Evolutionary conservation across 2,329 filamentous ascomycete species (phyloP).

Genomic region (Microdochium paspali): DNA sequence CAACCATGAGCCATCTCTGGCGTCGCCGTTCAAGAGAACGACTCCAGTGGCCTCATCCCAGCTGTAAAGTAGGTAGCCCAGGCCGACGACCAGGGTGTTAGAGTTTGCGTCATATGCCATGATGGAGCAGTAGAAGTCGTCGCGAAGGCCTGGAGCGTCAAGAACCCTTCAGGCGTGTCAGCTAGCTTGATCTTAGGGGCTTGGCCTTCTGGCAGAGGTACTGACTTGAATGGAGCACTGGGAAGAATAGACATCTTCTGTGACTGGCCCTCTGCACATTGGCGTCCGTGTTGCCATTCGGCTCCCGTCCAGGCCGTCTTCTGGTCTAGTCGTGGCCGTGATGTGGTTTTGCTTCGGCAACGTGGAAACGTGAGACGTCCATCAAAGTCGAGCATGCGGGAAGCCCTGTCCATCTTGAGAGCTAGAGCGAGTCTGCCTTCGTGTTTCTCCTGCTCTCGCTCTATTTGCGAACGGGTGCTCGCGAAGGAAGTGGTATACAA

Average conservation of each 20-base stretch:
- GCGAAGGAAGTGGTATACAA: conserved; percentile 46
- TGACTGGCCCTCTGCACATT: background rate
- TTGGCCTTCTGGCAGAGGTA: conserved; percentile 5
- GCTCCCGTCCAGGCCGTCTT: conserved; percentile 32
- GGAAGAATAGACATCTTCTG: conserved; percentile 37
- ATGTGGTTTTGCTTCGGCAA: conserved; percentile 17
- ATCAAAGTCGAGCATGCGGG: conserved; percentile 53
- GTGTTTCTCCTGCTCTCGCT: conserved; percentile 59
- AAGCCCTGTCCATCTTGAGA: conserved; percentile 64
- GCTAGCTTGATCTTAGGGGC: conserved; percentile 3
- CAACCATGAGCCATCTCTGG: conserved; percentile 47
- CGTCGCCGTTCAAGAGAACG: conserved; percentile 36
- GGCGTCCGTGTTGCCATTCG: conserved; percentile 22
- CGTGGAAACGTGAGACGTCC: conserved; percentile 16
- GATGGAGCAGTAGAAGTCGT: conserved; percentile 92
- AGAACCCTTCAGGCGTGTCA: conserved; percentile 54
- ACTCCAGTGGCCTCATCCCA: conserved; percentile 77
- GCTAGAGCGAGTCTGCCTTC: conserved; percentile 69
- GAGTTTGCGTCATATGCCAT: conserved; percentile 73
- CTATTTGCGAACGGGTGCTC: conserved; percentile 26
- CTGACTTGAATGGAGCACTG: conserved; percentile 67
- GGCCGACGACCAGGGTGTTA: conserved; percentile 72
- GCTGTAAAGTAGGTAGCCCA: conserved; percentile 71
- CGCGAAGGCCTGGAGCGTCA: conserved; percentile 78
- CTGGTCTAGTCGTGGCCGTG: conserved; percentile 9